phyloP scores from a whole-genome alignment of 805 yeast genomes.

The Ogataea haglerorum region DNA sequence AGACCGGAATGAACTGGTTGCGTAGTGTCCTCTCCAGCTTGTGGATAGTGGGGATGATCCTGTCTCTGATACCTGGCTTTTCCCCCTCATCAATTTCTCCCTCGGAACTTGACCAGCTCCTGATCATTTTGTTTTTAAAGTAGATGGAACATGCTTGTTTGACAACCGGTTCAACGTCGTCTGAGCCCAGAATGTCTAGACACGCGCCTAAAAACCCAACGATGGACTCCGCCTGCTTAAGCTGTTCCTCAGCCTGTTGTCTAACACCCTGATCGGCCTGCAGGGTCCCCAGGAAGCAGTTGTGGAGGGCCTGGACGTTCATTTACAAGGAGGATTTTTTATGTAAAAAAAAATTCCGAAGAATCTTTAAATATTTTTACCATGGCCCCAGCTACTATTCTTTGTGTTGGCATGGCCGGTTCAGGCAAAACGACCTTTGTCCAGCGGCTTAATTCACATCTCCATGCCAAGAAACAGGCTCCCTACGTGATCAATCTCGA shows the following conservation, averaged over 20 bases:
- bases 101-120: slow-evolving; percentile 53
- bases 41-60: slow-evolving; percentile 63
- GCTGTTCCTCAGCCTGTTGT: slow-evolving; percentile 64
- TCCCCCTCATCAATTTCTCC: slow-evolving; percentile 61
- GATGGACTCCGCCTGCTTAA: slow-evolving; percentile 51
- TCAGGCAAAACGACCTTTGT: slow-evolving; percentile 97
- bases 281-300: slow-evolving; percentile 77
- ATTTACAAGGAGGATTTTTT: slow-evolving; percentile 34
- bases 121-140: slow-evolving; percentile 71
- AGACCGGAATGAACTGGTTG: slow-evolving; percentile 49
- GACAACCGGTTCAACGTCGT: slow-evolving; percentile 50
- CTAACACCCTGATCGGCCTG: slow-evolving; percentile 61
- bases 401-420: slow-evolving; percentile 48
- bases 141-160: slow-evolving; percentile 82
- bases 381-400: slow-evolving; percentile 35
- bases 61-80: slow-evolving; percentile 66
- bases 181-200: slow-evolving; percentile 63
- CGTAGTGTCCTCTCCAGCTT: slow-evolving; percentile 41
- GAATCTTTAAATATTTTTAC: background rate
- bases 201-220: slow-evolving; percentile 84
- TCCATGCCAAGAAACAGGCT: slow-evolving; percentile 65
- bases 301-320: slow-evolving; percentile 67
- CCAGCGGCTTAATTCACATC: slow-evolving; percentile 89
- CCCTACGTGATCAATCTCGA: slow-evolving; percentile 94
- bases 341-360: slow-evolving; percentile 1